Conservation (phyloP, 306 rosid genomes). For the Mucuna pruriens region DNA sequence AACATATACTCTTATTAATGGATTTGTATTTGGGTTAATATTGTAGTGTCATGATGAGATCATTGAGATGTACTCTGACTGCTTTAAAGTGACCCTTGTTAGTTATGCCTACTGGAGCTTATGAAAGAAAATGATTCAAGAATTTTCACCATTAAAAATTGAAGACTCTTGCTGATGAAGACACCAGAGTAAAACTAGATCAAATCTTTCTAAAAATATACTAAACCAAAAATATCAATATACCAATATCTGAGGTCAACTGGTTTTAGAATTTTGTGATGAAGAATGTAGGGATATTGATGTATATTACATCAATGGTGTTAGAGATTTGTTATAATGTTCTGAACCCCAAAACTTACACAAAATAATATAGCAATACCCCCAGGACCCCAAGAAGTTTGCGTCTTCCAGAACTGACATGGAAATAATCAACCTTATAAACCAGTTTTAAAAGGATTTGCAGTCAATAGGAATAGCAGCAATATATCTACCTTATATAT, state of each 20-base stretch:
- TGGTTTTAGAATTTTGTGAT: background rate
- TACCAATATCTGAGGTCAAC: background rate
- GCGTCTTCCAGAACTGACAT: background rate
- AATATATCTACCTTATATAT: slow-evolving; percentile 23
- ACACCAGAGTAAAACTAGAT: background rate
- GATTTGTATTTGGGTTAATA: background rate
- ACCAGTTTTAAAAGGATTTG: background rate
- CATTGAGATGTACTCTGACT: background rate
- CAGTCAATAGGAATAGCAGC: background rate
- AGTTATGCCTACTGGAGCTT: background rate
- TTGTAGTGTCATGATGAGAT: background rate
- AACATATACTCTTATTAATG: background rate
- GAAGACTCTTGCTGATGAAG: background rate
- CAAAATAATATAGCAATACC: background rate
- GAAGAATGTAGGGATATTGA: background rate
- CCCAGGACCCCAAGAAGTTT: too few species aligned
- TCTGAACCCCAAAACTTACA: background rate
- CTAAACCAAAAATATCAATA: background rate
- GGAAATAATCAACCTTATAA: background rate
- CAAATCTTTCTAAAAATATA: background rate
- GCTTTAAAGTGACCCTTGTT: background rate
- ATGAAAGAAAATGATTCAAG: background rate
- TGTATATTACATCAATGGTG: background rate
- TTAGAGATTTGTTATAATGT: background rate
- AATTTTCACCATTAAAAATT: background rate